A percentile compares a stretch with the other conserved stretches of the same genome.
Evolutionary conservation across 2,329 filamentous ascomycete genomes (phyloP).

Genomic region (Fusarium verrucosum): DNA sequence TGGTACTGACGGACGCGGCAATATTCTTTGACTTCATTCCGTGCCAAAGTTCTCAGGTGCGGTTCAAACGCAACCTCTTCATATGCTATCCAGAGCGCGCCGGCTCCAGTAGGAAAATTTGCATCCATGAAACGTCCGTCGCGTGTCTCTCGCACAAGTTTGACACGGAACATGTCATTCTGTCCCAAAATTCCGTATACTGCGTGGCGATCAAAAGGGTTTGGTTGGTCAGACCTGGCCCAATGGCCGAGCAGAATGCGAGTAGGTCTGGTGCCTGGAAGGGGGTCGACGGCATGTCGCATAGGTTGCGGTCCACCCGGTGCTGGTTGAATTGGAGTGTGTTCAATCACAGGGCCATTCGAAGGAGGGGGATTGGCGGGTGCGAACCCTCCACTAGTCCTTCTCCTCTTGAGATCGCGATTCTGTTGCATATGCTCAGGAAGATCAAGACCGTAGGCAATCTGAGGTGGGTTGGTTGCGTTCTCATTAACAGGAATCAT

Average conservation of each 20-base stretch:
- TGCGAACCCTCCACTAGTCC: slow-evolving; percentile 51
- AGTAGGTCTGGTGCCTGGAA: slow-evolving; percentile 64
- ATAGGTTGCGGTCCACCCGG: slow-evolving; percentile 32
- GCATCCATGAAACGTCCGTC: slow-evolving; percentile 67
- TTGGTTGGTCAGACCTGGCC: slow-evolving; percentile 61
- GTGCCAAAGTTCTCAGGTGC: slow-evolving; percentile 60
- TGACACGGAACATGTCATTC: slow-evolving; percentile 72
- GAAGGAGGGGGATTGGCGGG: slow-evolving; percentile 46
- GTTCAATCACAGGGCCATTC: slow-evolving; percentile 36
- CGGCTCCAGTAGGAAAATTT: slow-evolving; percentile 68
- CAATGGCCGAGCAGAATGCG: slow-evolving; percentile 68
- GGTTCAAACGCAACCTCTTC: slow-evolving; percentile 68
- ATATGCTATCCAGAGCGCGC: slow-evolving; percentile 69
- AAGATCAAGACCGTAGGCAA: slow-evolving; percentile 62
- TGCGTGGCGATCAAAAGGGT: slow-evolving; percentile 64
- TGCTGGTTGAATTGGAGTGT: slow-evolving; percentile 37
- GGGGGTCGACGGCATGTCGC: slow-evolving; percentile 49
- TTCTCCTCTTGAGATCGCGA: slow-evolving; percentile 60
- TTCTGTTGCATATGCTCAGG: slow-evolving; percentile 54
- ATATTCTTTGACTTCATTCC: slow-evolving; percentile 71
- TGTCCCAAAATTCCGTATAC: slow-evolving; percentile 70
- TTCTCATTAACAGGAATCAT: slow-evolving; percentile 57
- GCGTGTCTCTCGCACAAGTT: slow-evolving; percentile 67
- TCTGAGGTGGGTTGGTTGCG: slow-evolving; percentile 52
- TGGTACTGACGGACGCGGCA: slow-evolving; percentile 69